phyloP scores from a whole-genome alignment of 495 filamentous ascomycete genomes.

The Sporormia fimetaria region DNA sequence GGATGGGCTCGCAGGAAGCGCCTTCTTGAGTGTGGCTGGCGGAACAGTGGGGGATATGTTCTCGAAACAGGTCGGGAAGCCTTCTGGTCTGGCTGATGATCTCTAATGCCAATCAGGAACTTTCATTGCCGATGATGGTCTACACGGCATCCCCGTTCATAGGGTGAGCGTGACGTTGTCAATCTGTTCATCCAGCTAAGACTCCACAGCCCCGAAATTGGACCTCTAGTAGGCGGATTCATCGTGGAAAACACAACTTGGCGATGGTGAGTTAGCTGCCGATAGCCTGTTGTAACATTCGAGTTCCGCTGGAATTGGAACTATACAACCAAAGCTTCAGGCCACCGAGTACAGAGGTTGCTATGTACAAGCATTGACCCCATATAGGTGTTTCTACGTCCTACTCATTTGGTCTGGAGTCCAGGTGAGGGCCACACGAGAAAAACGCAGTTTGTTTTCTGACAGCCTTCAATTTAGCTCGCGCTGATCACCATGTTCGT shows the following conservation, averaged over 20 bases:
- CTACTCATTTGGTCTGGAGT: slow-evolving; percentile 69
- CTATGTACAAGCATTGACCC: slow-evolving; percentile 2
- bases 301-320: too few relatives aligned
- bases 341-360: too few relatives aligned
- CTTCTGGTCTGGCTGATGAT: neutral
- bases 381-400: slow-evolving; percentile 61
- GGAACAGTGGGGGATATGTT: slow-evolving; percentile 91
- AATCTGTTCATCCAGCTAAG: slow-evolving; percentile 15
- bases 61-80: slow-evolving; percentile 29
- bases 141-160: slow-evolving; percentile 73
- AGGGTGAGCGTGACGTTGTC: slow-evolving; percentile 33
- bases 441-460: neutral
- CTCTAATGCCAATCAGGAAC: slow-evolving; percentile 41
- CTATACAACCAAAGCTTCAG: too few relatives aligned
- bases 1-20: slow-evolving; percentile 70
- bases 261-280: slow-evolving; percentile 46
- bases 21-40: slow-evolving; percentile 82
- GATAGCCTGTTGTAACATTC: too few relatives aligned
- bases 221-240: slow-evolving; percentile 54
- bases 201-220: slow-evolving; percentile 42
- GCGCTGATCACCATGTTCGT: slow-evolving; percentile 57
- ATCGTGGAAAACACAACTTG: slow-evolving; percentile 68
- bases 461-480: too few relatives aligned
- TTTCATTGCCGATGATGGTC: slow-evolving; percentile 68
- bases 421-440: slow-evolving; percentile 7